Evolutionary conservation across 805 yeast species (phyloP).

Genomic region (Clavispora carvajalis): DNA sequence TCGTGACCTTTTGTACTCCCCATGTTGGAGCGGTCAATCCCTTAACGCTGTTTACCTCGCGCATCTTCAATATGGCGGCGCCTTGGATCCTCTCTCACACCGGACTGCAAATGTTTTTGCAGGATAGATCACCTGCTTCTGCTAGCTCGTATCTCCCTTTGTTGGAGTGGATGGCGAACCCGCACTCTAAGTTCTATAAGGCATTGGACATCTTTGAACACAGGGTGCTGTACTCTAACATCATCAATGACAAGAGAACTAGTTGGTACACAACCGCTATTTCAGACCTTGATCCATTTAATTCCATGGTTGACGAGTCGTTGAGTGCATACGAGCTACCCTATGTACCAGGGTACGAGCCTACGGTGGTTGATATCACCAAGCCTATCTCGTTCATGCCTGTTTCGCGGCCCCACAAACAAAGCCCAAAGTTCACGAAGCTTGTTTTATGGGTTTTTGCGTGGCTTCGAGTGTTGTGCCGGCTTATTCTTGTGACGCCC

Average conservation of each 20-base stretch:
- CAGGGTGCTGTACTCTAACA: slow-evolving; percentile 10
- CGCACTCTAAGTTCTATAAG: slow-evolving; percentile 9
- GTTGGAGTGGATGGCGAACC: slow-evolving; percentile 13
- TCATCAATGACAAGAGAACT: slow-evolving; percentile 39
- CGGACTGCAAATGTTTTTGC: slow-evolving; percentile 69
- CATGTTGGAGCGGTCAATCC: slow-evolving; percentile 66
- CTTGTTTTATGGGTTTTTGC: slow-evolving; percentile 18
- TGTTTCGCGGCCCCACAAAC: not conserved
- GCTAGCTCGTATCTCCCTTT: slow-evolving; percentile 6
- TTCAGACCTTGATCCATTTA: slow-evolving; percentile 55
- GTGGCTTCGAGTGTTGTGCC: slow-evolving; percentile 45
- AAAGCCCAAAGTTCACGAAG: not conserved
- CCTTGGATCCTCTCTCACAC: slow-evolving; percentile 65
- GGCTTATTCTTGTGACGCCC: slow-evolving; percentile 52
- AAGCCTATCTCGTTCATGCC: slow-evolving; percentile 33
- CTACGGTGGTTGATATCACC: slow-evolving; percentile 49
- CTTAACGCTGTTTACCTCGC: slow-evolving; percentile 28
- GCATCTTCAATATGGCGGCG: slow-evolving; percentile 56
- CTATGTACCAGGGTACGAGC: slow-evolving; percentile 49
- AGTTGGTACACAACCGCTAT: slow-evolving; percentile 82
- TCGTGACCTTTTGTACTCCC: slow-evolving; percentile 47
- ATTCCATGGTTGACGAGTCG: slow-evolving; percentile 40
- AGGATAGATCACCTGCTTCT: slow-evolving; percentile 23
- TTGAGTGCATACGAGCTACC: slow-evolving; percentile 35
- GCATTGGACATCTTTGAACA: slow-evolving; percentile 7